These are phyloP conservation scores for Russula brevipes DNA, from an alignment of 768 basidiomycete species.

Conservation along the genomic window DNA sequence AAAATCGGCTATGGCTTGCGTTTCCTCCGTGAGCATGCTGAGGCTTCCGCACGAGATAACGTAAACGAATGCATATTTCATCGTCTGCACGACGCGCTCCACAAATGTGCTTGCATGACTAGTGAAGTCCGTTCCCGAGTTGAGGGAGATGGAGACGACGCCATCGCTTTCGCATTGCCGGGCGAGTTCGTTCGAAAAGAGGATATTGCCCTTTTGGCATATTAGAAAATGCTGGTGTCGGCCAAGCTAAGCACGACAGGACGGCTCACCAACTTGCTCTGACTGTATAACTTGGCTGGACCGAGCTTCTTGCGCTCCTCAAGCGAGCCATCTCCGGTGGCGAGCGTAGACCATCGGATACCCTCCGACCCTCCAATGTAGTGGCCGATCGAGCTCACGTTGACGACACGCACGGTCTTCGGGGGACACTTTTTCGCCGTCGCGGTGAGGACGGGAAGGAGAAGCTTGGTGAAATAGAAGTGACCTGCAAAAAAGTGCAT, in stretches of 20 bases:
- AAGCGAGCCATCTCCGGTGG: not conserved
- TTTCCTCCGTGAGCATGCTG: not conserved
- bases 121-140: constrained; percentile 6
- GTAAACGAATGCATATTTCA: not conserved
- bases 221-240: not conserved
- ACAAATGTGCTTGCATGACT: not conserved
- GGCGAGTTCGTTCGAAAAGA: constrained; percentile 29
- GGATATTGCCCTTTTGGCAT: constrained; percentile 26
- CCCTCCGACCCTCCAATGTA: not conserved
- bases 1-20: too few species aligned
- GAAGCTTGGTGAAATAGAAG: constrained; percentile 25
- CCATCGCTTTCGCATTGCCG: constrained; percentile 26
- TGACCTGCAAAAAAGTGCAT: constrained; percentile 18
- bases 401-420: constrained; percentile 29
- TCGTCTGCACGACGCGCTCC: not conserved
- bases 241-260: not conserved
- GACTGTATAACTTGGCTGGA: not conserved
- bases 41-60: not conserved
- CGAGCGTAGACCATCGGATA: constrained; percentile 6
- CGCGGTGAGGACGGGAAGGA: constrained; percentile 29
- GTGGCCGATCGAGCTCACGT: constrained; percentile 15
- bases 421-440: constrained; percentile 6
- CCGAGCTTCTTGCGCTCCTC: constrained; percentile 1
- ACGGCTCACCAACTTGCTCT: constrained; percentile 19
- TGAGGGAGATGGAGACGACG: constrained; percentile 26